Evolutionary conservation across 129 eudicot species (phyloP), one percentile per base, ranked within the genome.

Genomic region (Heracleum sosnowskyi): DNA sequence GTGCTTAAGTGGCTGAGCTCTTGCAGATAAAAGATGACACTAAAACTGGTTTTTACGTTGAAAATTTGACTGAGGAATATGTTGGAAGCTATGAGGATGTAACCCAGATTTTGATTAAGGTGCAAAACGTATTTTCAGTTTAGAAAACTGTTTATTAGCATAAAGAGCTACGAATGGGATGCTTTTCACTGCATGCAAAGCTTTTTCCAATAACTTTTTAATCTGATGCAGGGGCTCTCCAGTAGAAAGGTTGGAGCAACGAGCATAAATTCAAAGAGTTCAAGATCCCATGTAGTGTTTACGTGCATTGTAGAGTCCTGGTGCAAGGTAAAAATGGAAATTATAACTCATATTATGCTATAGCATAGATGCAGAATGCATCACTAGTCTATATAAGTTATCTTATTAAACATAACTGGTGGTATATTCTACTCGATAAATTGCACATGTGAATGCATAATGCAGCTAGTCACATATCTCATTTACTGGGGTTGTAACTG

Each of bases 221-320:
- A 74, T 70, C n/a, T 75, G 33, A 11, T 83, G 85, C 90, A 93
- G 97, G 98, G 98, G 34, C 97, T 95, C 74, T 91, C 98, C 46
- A 88, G 84, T 82, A 87, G 96, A 81, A 95, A 92, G 83, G 83
- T 86, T 79, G 98, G 98, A 77, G 85, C 96, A 74, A 91, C 96
- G 63, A 91, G 91, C 84, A 84, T 87, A 36, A 95, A 95, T 75
- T 88, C 98, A 57, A 95, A 95, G 83, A 95, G 98, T 87, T 95
- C 98, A 79, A 87, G 97, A 82, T 95, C 98, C 71, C 98, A 95
- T 81, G 83, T 91, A 41, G 91, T 91, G 42, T 89, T 95, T 79
- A 91, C 98, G 9, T 91, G 97, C 74, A 88, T 91, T 55, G 86
- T 95, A 29, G 98, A 95, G 80, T 95, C 98, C 66, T 95, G 98